A percentile compares a stretch with the other conserved stretches of the same genome.
phyloP scores from a whole-genome alignment of 371 early-diverging fungal genomes.

The Rhizoclosmatium hyalinum region DNA sequence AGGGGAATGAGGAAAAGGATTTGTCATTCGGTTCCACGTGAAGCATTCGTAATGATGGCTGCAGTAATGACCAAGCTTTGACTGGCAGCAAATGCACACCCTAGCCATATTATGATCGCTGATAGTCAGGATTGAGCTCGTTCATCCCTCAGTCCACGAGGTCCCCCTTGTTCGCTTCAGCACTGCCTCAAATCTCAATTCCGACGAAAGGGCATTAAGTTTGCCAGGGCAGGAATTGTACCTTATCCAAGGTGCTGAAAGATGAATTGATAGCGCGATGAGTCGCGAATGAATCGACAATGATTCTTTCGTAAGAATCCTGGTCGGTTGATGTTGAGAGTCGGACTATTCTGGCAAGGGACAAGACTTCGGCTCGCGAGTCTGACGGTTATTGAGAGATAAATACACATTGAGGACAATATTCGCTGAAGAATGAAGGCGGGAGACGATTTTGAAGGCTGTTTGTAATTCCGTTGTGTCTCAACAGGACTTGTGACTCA shows the following conservation, averaged over 20 bases:
- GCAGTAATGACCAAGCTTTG: too few species aligned
- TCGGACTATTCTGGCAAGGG: constrained; percentile 1
- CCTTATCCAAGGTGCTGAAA: constrained; percentile 56
- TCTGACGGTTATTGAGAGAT: constrained; percentile 3
- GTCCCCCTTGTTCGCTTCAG: too few species aligned
- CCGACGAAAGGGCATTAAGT: too few species aligned
- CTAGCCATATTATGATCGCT: too few species aligned
- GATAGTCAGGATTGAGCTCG: too few species aligned
- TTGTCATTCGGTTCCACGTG: too few species aligned
- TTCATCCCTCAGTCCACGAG: too few species aligned
- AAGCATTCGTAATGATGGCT: too few species aligned
- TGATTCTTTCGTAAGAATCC: constrained; percentile 53
- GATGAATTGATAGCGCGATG: constrained; percentile 77
- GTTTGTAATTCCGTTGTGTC: background rate
- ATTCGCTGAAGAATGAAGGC: background rate
- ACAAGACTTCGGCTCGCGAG: constrained; percentile 18
- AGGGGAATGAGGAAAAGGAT: background rate
- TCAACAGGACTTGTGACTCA: background rate
- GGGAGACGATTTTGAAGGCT: background rate
- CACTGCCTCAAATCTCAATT: too few species aligned
- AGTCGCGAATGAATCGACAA: constrained; percentile 68
- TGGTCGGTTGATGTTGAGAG: background rate
- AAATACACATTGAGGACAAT: background rate
- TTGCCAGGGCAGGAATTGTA: background rate
- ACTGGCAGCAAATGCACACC: too few species aligned